Conservation (phyloP, 805 yeast genomes). For the Scheffersomyces spartinae region DNA sequence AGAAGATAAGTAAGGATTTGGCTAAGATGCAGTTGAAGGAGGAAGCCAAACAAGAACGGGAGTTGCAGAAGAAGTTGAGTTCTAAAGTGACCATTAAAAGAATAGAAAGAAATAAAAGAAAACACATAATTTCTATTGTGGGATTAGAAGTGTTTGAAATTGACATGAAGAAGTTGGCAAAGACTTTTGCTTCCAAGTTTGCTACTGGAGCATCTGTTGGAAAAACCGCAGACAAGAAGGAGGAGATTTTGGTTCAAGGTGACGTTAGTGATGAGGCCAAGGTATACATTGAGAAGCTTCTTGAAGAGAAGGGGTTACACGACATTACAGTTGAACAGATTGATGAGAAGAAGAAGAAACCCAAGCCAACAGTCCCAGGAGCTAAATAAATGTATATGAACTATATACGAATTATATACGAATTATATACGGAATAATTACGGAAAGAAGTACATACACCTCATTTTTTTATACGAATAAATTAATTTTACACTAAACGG, state of each 20-base stretch:
- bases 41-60: constrained; percentile 77
- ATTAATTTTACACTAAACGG: background rate
- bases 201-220: constrained; percentile 94
- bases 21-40: constrained; percentile 80
- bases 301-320: constrained; percentile 71
- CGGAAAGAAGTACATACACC: no score
- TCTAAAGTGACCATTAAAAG: constrained; percentile 76
- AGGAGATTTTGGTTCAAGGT: constrained; percentile 87
- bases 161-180: constrained; percentile 83
- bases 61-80: constrained; percentile 63
- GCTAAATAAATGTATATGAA: no score
- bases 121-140: constrained; percentile 73
- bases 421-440: no score
- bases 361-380: constrained; percentile 27
- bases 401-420: no score
- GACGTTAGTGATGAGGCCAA: constrained; percentile 91
- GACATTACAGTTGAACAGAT: constrained; percentile 84
- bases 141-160: constrained; percentile 84
- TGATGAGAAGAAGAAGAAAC: constrained; percentile 70
- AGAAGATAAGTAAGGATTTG: constrained; percentile 68
- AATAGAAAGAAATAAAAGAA: constrained; percentile 82
- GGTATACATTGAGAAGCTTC: constrained; percentile 53
- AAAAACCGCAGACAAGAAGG: constrained; percentile 83
- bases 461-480: no score
- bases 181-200: constrained; percentile 85